Evolutionary conservation across 108 stramenopile species (phyloP).

Genomic region (Pseudonitzschia multistriata): DNA sequence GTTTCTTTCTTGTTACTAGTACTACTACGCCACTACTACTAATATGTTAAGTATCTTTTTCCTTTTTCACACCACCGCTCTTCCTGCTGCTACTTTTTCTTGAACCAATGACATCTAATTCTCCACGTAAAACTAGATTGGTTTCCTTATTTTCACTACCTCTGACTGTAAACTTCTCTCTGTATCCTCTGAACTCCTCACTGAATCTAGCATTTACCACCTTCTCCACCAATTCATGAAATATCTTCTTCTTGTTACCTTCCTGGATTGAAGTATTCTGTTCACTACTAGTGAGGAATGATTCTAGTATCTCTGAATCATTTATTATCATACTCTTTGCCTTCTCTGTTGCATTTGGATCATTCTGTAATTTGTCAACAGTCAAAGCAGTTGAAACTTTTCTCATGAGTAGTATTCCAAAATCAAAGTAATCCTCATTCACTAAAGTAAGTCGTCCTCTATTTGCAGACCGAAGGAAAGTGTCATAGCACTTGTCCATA

Average conservation of each 20-base stretch:
- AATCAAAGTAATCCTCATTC: constrained; percentile 1
- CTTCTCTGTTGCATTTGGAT: neutral
- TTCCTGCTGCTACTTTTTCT: too few species aligned
- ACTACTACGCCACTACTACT: too few species aligned
- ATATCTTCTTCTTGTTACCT: neutral
- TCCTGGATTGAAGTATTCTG: neutral
- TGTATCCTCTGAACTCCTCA: neutral
- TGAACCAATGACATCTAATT: too few species aligned
- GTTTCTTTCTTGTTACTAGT: too few species aligned
- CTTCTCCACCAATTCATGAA: neutral
- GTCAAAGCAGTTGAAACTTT: neutral
- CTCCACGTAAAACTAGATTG: neutral
- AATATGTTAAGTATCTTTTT: too few species aligned
- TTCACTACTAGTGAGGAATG: neutral
- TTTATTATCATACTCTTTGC: neutral
- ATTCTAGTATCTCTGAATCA: neutral
- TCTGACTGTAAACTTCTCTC: neutral
- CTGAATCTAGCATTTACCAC: constrained; percentile 7
- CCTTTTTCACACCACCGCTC: too few species aligned
- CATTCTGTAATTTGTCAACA: neutral
- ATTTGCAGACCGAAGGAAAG: neutral
- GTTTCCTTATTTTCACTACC: neutral
- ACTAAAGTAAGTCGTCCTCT: neutral
- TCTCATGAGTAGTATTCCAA: neutral
- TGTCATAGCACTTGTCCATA: constrained; percentile 1